Evolutionary conservation across 1,284 basidiomycete species (phyloP), one percentile per base, ranked within the genome.

Genomic region (Pseudozyma flocculosa): DNA sequence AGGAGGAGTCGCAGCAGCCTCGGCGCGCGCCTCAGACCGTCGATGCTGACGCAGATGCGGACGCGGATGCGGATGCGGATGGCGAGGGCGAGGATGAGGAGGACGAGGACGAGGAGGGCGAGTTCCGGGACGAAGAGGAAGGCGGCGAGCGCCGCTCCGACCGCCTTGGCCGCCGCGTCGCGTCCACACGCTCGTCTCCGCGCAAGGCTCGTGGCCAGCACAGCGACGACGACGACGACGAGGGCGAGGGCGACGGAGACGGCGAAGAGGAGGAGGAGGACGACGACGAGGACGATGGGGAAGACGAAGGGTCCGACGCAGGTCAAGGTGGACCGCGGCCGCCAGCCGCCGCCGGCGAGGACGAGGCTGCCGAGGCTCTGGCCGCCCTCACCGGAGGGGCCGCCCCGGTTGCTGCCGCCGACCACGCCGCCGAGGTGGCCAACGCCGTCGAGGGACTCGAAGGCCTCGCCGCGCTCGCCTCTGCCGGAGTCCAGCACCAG

Each of bases 391-490:
- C 68, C 9, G 68, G 56, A 24, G 61, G 49, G 13, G 61, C 60
- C 1, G 46, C 40, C 36, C 42, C 56, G 2, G 47, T 32, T 11
- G 36, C 48, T 3, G 43, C 45, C 14, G 53, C 40, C 4, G 22
- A 21, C 7, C 22, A 34, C 37, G 19, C 15, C 24, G 17, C 38
- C 1, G 18, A n/a, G 30, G 26, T 40, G 17, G 41, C 40, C 29
- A 54, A 50, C 22, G 68, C 67, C 18, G 58, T 47, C n/a, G 55
- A 55, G 29, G 66, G 62, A 23, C 58, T 75, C 17, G 69, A 66
- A 23, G 72, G 61, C 1, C 66, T 75, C 17, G 72, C 72, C 22
- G 64, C 64, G 8, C 59, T 72, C 10, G 73, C 66, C 18, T 60
- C 73, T 7, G 59, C 52, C 24, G 52, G 59, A 1, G 58, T 3